Evolutionary conservation across 2,329 filamentous ascomycete genomes (phyloP), one percentile per base, ranked within the genome.

Genomic region (Emmonsia crescens): DNA sequence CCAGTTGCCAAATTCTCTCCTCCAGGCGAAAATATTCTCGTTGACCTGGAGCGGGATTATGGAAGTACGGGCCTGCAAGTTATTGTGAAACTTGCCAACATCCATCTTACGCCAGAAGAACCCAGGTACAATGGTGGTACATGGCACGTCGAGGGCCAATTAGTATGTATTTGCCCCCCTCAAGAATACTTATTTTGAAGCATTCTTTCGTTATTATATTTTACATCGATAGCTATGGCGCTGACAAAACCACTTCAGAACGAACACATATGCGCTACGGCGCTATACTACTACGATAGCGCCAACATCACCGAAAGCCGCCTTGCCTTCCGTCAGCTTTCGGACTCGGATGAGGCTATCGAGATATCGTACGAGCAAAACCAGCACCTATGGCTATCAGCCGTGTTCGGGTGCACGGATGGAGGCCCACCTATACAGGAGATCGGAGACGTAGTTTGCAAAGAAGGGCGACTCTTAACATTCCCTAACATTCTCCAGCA

Each of bases 241-340:
- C 55, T 57, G 4, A 57, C 24, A 29, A 49, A 27, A 5, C 24
- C 24, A 8, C 46, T 29, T n/a, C 51, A 76, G 72, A 88, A 88
- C 66, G 85, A 89, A 70, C 82, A 81, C 64, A 86, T 89, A 44
- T 80, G 79, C 65, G 84, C 84, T 0, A 85, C 84, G 0, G 82
- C 85, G 0, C 73, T 88, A 21, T 85, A 85, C 71, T 85, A 85
- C 70, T 83, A 83, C 65, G 82, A 85, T 63, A 74, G 70, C 54
- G 78, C 84, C 0, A 89, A 89, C 69, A 80, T 87, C 58, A 81
- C 80, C 0, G 75, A 80, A 1, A 78, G 76, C 55, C 68, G 66
- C 4, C 75, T 88, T 5, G 72, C 73, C 3, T 85, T 87, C 68
- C 79, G 78, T 9, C 80, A 80, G 19, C 62, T 67, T 0, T 68